phyloP scores from a whole-genome alignment of 352 stramenopile genomes.

The Plasmopara viticola region DNA sequence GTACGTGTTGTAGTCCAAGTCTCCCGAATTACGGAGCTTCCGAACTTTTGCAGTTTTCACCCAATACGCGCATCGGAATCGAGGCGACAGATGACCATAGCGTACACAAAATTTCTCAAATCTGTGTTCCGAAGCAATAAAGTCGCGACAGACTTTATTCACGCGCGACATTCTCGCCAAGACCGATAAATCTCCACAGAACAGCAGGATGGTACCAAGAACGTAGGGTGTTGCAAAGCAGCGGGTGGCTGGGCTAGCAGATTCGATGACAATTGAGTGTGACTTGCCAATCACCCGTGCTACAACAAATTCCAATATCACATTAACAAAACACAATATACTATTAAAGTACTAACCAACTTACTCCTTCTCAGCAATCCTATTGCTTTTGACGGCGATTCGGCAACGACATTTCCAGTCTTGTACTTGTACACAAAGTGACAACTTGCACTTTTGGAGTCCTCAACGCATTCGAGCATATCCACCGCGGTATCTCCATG shows the following conservation, averaged over 20 bases:
- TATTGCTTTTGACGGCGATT: conserved; percentile 21
- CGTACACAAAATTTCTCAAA: conserved; percentile 82
- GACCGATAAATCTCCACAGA: conserved; percentile 48
- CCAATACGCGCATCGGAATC: conserved; percentile 70
- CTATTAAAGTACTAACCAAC: conserved; percentile 4
- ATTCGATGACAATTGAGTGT: conserved; percentile 14
- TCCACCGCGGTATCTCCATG: conserved; percentile 55
- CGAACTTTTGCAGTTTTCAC: conserved; percentile 42
- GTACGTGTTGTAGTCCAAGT: conserved; percentile 81
- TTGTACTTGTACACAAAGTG: conserved; percentile 63
- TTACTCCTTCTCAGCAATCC: conserved; percentile 44
- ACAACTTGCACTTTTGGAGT: conserved; percentile 34
- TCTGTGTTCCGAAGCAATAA: conserved; percentile 53
- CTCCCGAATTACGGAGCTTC: conserved; percentile 40
- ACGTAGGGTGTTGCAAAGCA: conserved; percentile 59
- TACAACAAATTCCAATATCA: conserved; percentile 9
- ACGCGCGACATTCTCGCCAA: conserved; percentile 43
- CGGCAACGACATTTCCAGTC: conserved; percentile 5
- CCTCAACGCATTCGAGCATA: conserved; percentile 37
- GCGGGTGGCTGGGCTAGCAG: conserved; percentile 19
- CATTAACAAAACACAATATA: background rate
- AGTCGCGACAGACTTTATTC: conserved; percentile 48
- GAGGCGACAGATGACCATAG: conserved; percentile 53
- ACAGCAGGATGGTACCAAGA: conserved; percentile 71
- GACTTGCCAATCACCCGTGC: conserved; percentile 26